A percentile compares a stretch with the other conserved stretches of the same genome.
Evolutionary conservation across 2,329 filamentous ascomycete species (phyloP).

Genomic region (Endothia cerciana): DNA sequence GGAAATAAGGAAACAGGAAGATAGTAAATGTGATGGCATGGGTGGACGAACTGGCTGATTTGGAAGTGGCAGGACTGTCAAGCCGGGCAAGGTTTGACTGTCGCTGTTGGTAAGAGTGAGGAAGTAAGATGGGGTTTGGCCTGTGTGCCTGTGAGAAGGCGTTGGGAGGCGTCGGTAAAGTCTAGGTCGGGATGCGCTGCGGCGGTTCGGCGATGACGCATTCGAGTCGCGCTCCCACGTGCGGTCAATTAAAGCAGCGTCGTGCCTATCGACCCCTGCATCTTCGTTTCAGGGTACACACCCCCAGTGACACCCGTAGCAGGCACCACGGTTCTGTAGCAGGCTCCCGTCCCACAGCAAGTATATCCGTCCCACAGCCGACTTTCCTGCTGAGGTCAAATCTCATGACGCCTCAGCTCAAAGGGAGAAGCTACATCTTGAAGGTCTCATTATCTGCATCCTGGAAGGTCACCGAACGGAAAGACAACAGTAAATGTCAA

Average conservation of each 20-base stretch:
- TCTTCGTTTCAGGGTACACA: too few species aligned
- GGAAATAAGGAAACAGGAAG: background rate
- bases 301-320: too few species aligned
- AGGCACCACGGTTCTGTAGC: background rate
- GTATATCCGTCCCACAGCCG: too few species aligned
- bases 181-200: background rate
- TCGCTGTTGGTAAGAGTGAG: background rate
- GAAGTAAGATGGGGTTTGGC: background rate
- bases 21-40: background rate
- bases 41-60: background rate
- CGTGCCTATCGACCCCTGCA: too few species aligned
- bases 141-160: background rate
- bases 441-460: too few species aligned
- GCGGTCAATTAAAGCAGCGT: background rate
- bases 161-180: background rate
- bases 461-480: background rate
- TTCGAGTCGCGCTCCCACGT: slow-evolving; percentile 10
- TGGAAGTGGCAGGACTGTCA: background rate
- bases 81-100: background rate
- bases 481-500: background rate
- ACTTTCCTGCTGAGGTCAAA: too few species aligned
- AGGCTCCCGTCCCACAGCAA: too few species aligned
- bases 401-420: too few species aligned
- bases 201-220: slow-evolving; percentile 10
- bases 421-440: too few species aligned